A percentile compares a stretch with the other conserved stretches of the same genome.
Conservation (phyloP, 1,139 yeast genomes). For the Debaryomyces robertsiae region DNA sequence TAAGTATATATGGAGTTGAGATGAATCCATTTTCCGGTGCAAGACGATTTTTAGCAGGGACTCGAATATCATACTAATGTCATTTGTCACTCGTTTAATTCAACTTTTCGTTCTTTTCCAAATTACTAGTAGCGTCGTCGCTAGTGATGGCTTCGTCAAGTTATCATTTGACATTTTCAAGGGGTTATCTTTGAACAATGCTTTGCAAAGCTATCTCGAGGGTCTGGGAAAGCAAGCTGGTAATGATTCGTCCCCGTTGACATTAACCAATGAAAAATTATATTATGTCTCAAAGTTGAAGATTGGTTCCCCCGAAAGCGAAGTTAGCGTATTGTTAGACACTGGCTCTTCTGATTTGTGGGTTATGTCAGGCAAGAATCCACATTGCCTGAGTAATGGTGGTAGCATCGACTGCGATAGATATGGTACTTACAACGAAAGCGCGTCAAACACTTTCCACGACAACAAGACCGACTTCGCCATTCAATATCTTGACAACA, state of each 20-base stretch:
- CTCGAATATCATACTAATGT: not conserved
- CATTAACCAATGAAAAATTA: constrained; percentile 20
- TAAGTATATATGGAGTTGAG: constrained; percentile 4
- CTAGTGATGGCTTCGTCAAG: constrained; percentile 26
- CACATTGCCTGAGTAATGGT: constrained; percentile 27
- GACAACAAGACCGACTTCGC: constrained; percentile 44
- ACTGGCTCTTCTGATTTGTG: constrained; percentile 74
- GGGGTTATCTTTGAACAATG: constrained; percentile 19
- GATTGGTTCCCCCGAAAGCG: constrained; percentile 60
- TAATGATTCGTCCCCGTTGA: constrained; percentile 12
- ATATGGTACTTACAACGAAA: constrained; percentile 54
- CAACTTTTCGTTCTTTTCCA: constrained; percentile 15
- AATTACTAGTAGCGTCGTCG: constrained; percentile 15
- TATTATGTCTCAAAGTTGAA: constrained; percentile 40
- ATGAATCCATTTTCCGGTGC: not conserved
- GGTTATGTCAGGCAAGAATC: constrained; percentile 39
- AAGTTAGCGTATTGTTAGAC: constrained; percentile 57
- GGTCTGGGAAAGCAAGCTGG: constrained; percentile 13
- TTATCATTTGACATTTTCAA: constrained; percentile 24
- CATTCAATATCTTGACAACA: constrained; percentile 35
- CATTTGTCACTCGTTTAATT: constrained; percentile 20
- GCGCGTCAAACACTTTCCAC: constrained; percentile 46
- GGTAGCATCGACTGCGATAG: constrained; percentile 32
- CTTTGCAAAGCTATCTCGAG: constrained; percentile 18
- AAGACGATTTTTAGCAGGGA: not conserved